phyloP scores from a whole-genome alignment of 2,329 filamentous ascomycete species.

The Didymella keratinophila region DNA sequence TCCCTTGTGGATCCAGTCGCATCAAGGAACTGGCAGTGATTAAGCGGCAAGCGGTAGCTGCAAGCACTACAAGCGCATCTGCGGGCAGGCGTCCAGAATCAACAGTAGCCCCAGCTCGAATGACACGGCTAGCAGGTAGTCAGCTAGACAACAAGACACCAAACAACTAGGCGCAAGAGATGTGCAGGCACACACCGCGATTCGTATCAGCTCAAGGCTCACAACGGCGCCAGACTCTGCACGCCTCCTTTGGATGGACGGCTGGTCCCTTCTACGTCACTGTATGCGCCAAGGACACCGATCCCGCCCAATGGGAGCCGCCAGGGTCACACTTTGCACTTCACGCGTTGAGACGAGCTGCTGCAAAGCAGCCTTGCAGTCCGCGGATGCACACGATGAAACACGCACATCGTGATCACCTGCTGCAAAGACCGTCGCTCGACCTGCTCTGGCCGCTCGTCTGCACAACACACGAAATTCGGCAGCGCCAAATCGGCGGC shows the following conservation, averaged over 20 bases:
- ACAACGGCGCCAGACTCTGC: constrained; percentile 7
- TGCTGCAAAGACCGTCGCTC: background rate
- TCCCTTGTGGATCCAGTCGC: constrained; percentile 16
- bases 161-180: background rate
- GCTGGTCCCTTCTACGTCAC: constrained; percentile 16
- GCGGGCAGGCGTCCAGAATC: constrained; percentile 9
- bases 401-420: constrained; percentile 1
- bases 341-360: background rate
- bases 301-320: background rate
- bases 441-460: constrained; percentile 6
- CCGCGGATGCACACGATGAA: background rate
- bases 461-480: background rate
- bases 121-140: background rate
- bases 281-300: background rate
- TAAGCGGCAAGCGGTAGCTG: constrained; percentile 13
- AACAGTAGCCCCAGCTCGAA: background rate
- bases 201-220: constrained; percentile 1
- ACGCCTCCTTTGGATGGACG: constrained; percentile 6
- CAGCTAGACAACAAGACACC: background rate
- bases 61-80: constrained; percentile 1
- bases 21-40: constrained; percentile 11
- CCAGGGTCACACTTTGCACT: constrained; percentile 1
- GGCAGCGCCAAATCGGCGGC: constrained; percentile 14
- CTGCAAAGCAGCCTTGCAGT: constrained; percentile 4
- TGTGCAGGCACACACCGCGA: constrained; percentile 7